Conservation (phyloP, 169 alveolate genomes). For the Cryptosporidium canis region DNA sequence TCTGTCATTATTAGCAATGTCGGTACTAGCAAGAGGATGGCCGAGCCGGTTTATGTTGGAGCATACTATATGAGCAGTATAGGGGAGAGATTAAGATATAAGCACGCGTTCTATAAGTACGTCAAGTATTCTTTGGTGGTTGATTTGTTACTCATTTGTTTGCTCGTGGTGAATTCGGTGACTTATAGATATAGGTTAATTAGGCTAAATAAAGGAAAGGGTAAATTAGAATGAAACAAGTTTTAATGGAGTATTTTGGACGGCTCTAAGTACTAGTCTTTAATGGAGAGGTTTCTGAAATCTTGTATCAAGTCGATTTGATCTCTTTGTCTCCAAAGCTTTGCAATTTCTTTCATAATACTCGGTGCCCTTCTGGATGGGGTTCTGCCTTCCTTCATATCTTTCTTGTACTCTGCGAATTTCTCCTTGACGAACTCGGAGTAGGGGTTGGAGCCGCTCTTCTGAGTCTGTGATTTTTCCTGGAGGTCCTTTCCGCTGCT, state of each 20-base stretch:
- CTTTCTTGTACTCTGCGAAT: conserved; percentile 26
- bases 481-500: background rate
- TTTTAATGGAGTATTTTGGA: background rate
- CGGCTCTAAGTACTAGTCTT: background rate
- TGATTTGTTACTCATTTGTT: conserved; percentile 10
- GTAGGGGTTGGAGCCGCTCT: conserved; percentile 9
- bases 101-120: background rate
- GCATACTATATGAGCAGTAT: conserved; percentile 33
- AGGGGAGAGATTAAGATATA: background rate
- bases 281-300: conserved; percentile 38
- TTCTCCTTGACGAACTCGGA: conserved; percentile 56
- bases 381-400: conserved; percentile 15
- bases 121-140: conserved; percentile 4
- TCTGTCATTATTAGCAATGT: background rate
- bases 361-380: conserved; percentile 71
- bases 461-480: background rate
- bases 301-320: background rate
- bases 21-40: background rate
- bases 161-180: background rate
- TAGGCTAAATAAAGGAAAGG: background rate
- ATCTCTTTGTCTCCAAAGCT: conserved; percentile 39
- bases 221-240: background rate
- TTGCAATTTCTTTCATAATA: conserved; percentile 57
- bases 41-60: conserved; percentile 16
- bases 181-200: conserved; percentile 33